phyloP scores from a whole-genome alignment of 169 alveolate genomes.

The Perkinsus olseni region DNA sequence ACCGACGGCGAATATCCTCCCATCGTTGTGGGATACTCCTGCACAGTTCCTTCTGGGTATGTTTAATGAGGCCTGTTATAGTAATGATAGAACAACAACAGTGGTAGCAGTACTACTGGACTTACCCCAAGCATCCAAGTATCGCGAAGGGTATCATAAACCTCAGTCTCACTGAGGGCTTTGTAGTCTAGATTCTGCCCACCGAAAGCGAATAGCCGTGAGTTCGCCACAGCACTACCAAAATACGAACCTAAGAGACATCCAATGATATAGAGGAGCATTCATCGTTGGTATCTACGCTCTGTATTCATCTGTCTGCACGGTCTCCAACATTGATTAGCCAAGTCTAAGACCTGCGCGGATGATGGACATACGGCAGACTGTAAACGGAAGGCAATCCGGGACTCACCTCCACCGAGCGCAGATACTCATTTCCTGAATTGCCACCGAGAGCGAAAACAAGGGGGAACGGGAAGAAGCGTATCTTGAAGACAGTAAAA shows the following conservation, averaged over 20 bases:
- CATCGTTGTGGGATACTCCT: slow-evolving; percentile 45
- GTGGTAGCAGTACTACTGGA: neutral
- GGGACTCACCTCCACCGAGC: slow-evolving; percentile 42
- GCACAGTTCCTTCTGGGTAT: slow-evolving; percentile 65
- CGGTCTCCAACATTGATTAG: slow-evolving; percentile 71
- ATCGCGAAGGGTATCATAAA: slow-evolving; percentile 71
- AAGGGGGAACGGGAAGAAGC: slow-evolving; percentile 68
- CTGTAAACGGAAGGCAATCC: neutral
- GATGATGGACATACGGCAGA: neutral
- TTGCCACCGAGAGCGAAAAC: slow-evolving; percentile 67
- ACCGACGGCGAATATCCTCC: slow-evolving; percentile 58
- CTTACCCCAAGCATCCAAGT: slow-evolving; percentile 49
- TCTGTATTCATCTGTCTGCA: slow-evolving; percentile 72
- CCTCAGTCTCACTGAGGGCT: slow-evolving; percentile 80
- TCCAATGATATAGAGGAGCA: no score
- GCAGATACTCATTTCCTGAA: slow-evolving; percentile 59
- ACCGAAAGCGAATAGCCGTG: slow-evolving; percentile 66
- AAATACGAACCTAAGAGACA: slow-evolving; percentile 34
- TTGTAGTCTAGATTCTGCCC: slow-evolving; percentile 78
- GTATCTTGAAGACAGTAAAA: slow-evolving; percentile 8
- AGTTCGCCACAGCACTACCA: slow-evolving; percentile 52
- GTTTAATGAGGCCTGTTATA: slow-evolving; percentile 43
- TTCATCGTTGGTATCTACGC: no score
- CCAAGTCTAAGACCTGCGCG: slow-evolving; percentile 60
- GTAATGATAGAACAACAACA: neutral